These are phyloP conservation scores for Phialophora chinensis DNA, from an alignment of 2,329 filamentous ascomycete genomes.

Conservation along the genomic window DNA sequence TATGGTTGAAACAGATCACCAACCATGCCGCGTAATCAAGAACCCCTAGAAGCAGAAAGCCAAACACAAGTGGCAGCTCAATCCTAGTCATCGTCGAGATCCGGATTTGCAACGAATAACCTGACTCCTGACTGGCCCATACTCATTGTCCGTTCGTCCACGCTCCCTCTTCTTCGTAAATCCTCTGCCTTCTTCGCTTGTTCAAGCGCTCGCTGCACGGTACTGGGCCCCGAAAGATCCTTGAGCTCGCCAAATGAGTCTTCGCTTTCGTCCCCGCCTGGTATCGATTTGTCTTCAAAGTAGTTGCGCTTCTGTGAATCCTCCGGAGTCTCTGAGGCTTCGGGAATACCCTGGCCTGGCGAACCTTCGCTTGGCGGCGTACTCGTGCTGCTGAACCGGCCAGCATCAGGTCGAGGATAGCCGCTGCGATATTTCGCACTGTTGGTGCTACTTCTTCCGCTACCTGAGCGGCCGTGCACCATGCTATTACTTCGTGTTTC, in stretches of 20 bases:
- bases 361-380: conserved; percentile 55
- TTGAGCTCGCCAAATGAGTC: conserved; percentile 62
- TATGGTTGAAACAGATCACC: not conserved
- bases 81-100: conserved; percentile 47
- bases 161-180: conserved; percentile 54
- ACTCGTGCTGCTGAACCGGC: conserved; percentile 53
- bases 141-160: conserved; percentile 56
- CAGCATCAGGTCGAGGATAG: conserved; percentile 48
- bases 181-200: conserved; percentile 53
- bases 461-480: conserved; percentile 61
- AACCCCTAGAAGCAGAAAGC: not conserved
- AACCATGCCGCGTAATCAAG: conserved; percentile 4
- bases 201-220: conserved; percentile 47
- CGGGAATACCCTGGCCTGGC: conserved; percentile 46
- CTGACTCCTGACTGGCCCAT: conserved; percentile 50
- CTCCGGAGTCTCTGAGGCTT: conserved; percentile 50
- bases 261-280: conserved; percentile 50
- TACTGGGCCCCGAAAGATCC: conserved; percentile 55
- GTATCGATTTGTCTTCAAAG: conserved; percentile 33
- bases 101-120: conserved; percentile 56
- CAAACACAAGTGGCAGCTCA: not conserved
- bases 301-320: conserved; percentile 42
- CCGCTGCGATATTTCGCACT: conserved; percentile 54
- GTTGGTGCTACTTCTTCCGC: conserved; percentile 63
- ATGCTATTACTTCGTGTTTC: conserved; percentile 40